Percentiles rank a stretch among this genome's conserved stretches.
Evolutionary conservation across 208 protist species (phyloP).

Genomic region (Acanthamoeba royreba): DNA sequence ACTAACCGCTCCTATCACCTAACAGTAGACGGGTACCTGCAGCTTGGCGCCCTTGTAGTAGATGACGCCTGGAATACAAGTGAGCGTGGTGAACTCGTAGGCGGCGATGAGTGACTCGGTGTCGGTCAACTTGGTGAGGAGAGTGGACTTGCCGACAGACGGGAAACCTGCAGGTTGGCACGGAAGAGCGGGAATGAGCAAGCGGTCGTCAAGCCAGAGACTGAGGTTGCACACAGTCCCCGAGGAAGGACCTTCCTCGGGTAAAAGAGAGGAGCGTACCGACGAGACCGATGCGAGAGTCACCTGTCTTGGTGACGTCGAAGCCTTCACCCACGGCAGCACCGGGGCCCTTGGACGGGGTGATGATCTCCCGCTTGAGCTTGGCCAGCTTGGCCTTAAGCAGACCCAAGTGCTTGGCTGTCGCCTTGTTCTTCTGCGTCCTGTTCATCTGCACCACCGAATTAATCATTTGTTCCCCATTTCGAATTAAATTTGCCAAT

Average conservation of each 20-base stretch:
- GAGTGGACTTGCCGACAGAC: slow-evolving; percentile 96
- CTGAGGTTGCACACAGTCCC: not conserved
- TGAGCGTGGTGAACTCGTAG: slow-evolving; percentile 99
- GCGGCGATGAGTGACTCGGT: slow-evolving; percentile 95
- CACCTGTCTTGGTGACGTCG: slow-evolving; percentile 95
- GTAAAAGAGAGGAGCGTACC: too few species aligned
- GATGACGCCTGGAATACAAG: slow-evolving; percentile 93
- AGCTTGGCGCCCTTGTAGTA: slow-evolving; percentile 87
- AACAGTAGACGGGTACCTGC: too few species aligned
- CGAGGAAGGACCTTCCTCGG: not conserved
- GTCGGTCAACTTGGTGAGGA: slow-evolving; percentile 95
- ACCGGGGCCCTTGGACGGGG: slow-evolving; percentile 55
- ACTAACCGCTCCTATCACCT: too few species aligned
- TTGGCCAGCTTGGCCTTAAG: slow-evolving; percentile 98
- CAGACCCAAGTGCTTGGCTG: slow-evolving; percentile 93
- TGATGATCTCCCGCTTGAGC: slow-evolving; percentile 94
- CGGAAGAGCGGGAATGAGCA: not conserved
- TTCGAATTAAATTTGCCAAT: not conserved
- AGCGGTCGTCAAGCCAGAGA: not conserved
- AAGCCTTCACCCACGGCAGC: slow-evolving; percentile 88
- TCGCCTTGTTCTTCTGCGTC: slow-evolving; percentile 99
- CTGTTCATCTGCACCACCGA: slow-evolving; percentile 89
- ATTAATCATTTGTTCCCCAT: too few species aligned
- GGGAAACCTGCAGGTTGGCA: slow-evolving; percentile 89
- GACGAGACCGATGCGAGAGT: slow-evolving; percentile 83